Conservation (phyloP, 2,329 filamentous ascomycete genomes). For the Cephalotrichum gorgonifer region DNA sequence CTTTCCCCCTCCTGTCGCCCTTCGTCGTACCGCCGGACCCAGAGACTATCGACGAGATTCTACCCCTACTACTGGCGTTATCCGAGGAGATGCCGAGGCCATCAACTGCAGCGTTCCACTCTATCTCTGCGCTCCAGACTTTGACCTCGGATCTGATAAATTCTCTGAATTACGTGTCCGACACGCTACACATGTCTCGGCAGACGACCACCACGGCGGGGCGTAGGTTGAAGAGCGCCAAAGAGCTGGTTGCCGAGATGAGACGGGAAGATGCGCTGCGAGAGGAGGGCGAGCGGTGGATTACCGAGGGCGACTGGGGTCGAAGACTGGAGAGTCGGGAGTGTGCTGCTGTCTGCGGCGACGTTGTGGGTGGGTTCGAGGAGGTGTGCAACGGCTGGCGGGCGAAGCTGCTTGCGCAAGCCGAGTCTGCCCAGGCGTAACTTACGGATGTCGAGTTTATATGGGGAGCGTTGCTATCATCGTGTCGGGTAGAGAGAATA, state of each 20-base stretch:
- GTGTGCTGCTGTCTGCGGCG: conserved; percentile 72
- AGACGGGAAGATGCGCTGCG: conserved; percentile 70
- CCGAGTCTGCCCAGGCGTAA: conserved; percentile 34
- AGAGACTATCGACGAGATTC: conserved; percentile 57
- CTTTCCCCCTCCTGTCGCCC: conserved; percentile 61
- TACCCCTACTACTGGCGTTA: conserved; percentile 56
- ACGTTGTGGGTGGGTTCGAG: conserved; percentile 88
- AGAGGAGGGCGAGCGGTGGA: conserved; percentile 74
- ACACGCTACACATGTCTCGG: conserved; percentile 87
- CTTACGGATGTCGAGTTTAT: neutral
- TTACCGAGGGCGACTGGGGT: conserved; percentile 76
- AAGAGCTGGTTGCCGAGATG: conserved; percentile 79
- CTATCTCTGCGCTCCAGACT: conserved; percentile 57
- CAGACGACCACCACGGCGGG: conserved; percentile 78
- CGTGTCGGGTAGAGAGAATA: neutral
- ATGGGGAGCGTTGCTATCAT: neutral
- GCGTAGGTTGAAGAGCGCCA: conserved; percentile 67
- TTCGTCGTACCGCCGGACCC: conserved; percentile 51
- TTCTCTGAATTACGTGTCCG: conserved; percentile 75
- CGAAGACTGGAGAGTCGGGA: conserved; percentile 65
- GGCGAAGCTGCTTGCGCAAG: conserved; percentile 58
- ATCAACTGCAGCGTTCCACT: conserved; percentile 51
- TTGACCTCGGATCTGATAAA: conserved; percentile 65
- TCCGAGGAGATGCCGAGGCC: conserved; percentile 57
- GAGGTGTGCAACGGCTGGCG: conserved; percentile 81